Conservation (phyloP, 2,329 filamentous ascomycete species). For the Uncinocarpus reesii region DNA sequence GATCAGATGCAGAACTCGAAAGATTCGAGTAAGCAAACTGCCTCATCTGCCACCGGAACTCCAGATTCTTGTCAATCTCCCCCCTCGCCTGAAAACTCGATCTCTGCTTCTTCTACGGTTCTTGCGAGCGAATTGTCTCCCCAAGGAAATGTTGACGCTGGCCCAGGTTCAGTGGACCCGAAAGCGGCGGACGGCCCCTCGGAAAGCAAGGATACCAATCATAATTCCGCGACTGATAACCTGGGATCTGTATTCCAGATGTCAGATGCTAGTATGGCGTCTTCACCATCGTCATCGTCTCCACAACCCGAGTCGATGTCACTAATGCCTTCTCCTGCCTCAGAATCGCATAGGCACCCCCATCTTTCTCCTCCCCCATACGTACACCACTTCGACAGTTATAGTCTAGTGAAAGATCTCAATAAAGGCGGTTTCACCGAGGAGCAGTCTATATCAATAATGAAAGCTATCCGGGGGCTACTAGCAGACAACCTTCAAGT, state of each 20-base stretch:
- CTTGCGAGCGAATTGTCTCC: slow-evolving; percentile 12
- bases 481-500: slow-evolving; percentile 70
- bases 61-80: slow-evolving; percentile 1
- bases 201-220: background rate
- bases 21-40: slow-evolving; percentile 15
- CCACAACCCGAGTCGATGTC: slow-evolving; percentile 18
- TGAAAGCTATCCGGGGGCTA: slow-evolving; percentile 80
- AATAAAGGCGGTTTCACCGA: slow-evolving; percentile 59
- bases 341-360: slow-evolving; percentile 42
- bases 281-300: slow-evolving; percentile 26
- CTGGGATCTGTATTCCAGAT: slow-evolving; percentile 18
- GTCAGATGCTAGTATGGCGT: slow-evolving; percentile 18
- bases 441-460: slow-evolving; percentile 68
- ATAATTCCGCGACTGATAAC: slow-evolving; percentile 8
- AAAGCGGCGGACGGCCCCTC: slow-evolving; percentile 4
- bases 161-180: slow-evolving; percentile 1
- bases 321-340: slow-evolving; percentile 1
- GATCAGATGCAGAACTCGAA: slow-evolving; percentile 22
- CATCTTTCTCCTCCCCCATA: slow-evolving; percentile 51
- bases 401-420: slow-evolving; percentile 73
- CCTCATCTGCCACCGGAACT: slow-evolving; percentile 1
- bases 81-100: background rate
- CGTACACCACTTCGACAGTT: slow-evolving; percentile 94
- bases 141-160: slow-evolving; percentile 4
- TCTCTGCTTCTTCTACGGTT: slow-evolving; percentile 7